These are phyloP conservation scores for Cubamyces sp. DNA, from an alignment of 768 basidiomycete genomes.

Conservation along the genomic window DNA sequence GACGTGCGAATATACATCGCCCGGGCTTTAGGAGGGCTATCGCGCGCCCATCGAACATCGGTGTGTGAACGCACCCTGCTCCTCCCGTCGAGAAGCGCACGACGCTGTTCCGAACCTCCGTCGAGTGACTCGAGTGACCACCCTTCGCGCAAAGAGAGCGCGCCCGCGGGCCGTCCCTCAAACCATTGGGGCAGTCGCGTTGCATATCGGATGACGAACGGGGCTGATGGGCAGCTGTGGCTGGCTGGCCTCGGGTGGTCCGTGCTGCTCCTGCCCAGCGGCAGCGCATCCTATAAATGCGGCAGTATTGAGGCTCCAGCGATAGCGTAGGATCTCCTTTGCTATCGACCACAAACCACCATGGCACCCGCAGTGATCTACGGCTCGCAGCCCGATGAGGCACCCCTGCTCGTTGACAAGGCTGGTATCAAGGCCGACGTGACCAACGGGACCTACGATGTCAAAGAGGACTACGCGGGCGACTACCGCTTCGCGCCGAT, in stretches of 20 bases:
- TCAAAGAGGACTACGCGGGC: constrained; percentile 61
- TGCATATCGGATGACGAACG: constrained; percentile 1
- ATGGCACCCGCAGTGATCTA: constrained; percentile 46
- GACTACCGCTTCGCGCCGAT: constrained; percentile 73
- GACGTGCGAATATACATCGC: not conserved
- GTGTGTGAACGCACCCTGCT: constrained; percentile 16
- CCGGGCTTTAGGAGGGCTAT: not conserved
- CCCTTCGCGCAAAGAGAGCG: constrained; percentile 11
- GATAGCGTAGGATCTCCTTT: not conserved
- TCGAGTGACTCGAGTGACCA: constrained; percentile 9
- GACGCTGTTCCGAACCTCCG: constrained; percentile 7
- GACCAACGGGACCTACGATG: constrained; percentile 37
- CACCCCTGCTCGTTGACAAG: constrained; percentile 32
- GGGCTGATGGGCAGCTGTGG: not conserved
- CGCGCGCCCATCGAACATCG: not conserved
- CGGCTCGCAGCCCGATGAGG: constrained; percentile 29
- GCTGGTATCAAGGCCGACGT: constrained; percentile 22
- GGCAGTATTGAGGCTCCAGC: not conserved
- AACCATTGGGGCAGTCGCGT: not conserved
- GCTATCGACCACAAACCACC: constrained; percentile 11
- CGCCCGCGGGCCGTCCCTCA: constrained; percentile 3
- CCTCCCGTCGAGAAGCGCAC: constrained; percentile 17
- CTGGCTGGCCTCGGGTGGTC: not conserved
- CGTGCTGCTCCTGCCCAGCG: not conserved
- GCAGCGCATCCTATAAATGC: constrained; percentile 13